Evolutionary conservation across 2,329 filamentous ascomycete species (phyloP).

Genomic region (Venturia oleaginea): DNA sequence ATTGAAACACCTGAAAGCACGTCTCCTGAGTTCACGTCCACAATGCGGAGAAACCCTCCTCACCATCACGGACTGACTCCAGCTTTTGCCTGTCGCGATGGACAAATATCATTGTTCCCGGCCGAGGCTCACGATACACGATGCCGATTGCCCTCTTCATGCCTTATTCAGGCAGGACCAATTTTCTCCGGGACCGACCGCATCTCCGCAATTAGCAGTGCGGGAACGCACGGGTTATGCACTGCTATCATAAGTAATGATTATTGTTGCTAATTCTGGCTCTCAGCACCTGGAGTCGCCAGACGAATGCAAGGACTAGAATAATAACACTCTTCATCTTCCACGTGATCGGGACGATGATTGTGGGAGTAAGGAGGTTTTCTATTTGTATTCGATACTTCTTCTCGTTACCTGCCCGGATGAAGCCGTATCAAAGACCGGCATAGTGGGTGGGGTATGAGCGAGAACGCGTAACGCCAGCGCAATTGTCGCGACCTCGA

Average conservation of each 20-base stretch:
- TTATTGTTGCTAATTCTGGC: background rate
- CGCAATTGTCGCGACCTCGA: background rate
- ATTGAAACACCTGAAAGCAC: background rate
- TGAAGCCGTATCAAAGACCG: background rate
- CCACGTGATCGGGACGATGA: background rate
- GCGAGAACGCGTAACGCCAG: background rate
- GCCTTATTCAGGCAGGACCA: background rate
- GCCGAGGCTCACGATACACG: background rate
- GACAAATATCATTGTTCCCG: background rate
- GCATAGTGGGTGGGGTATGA: background rate
- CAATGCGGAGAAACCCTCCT: too few species aligned
- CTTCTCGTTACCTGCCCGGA: background rate
- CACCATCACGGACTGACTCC: too few species aligned
- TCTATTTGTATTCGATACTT: background rate
- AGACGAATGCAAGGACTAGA: background rate
- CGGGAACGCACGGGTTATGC: background rate
- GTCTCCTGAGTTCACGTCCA: background rate
- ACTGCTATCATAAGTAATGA: background rate
- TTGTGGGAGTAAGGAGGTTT: background rate
- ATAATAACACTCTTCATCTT: background rate
- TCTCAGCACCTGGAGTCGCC: background rate
- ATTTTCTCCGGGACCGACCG: too few species aligned
- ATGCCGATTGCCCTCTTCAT: background rate
- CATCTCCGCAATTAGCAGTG: too few species aligned
- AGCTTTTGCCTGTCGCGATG: too few species aligned